Base-by-base conservation (phyloP, 148 eudicot genomes). In the Hydrangea macrophylla region DNA sequence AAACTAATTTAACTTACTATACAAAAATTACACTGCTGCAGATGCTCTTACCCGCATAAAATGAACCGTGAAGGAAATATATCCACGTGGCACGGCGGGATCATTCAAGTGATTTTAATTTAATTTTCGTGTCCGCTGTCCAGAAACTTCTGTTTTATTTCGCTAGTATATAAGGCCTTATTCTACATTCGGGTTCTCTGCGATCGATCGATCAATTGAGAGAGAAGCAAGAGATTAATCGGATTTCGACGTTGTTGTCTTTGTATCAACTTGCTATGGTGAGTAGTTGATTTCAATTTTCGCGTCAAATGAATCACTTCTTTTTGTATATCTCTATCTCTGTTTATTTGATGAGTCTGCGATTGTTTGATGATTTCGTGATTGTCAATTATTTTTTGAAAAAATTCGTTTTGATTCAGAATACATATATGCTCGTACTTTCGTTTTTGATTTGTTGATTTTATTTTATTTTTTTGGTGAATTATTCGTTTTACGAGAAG, bases 81-180 rank as follows among this genome's bases (percentile, higher is more conserved):
- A n/a, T n/a, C 25, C n/a, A 20, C 25, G 23, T 11, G 56, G 8
- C 13, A 6, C 58, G 48, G 24, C 42, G 9, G 9, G n/a, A n/a
- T n/a, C n/a, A 66, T 20, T 66, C 59, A 66, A 70, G 36, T 9
- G 58, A 70, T 60, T 70, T 32, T 23, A 70, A 50, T 23, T 9
- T 2, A 10, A n/a, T 6, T 28, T 58, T 76, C 33, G 57, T 75
- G 71, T 76, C 72, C 68, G 79, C 7, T 40, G 39, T 76, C 79
- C 71, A 76, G 79, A 76, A 76, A 7, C 71, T 76, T 76, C 79
- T 58, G 22, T 54, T 7, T 5, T 23, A 7, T 25, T 26, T 17
- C 42, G 11, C 24, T n/a, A 4, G n/a, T 67, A 32, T 48, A 55
- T 23, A 27, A 2, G 12, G 17, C 9, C 11, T 1, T 36, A 13